A percentile compares a stretch with the other conserved stretches of the same genome.
phyloP scores from a whole-genome alignment of 257 asterid genomes.

The Cruciata laevipes region DNA sequence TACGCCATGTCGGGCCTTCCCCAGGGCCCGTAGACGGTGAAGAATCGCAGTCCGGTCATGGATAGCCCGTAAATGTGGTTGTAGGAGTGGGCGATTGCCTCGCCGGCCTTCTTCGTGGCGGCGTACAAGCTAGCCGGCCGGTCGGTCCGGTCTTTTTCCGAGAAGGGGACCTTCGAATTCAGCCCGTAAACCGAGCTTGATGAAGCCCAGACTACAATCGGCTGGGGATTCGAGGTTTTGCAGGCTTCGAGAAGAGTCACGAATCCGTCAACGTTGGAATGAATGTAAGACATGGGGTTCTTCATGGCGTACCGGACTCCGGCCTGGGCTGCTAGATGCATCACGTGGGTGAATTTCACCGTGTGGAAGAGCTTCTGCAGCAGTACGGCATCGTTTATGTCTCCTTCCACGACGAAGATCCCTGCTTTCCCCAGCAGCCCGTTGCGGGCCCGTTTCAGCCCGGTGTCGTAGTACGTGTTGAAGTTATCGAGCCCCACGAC shows the following conservation, averaged over 20 bases:
- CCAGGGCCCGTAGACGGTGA: constrained; percentile 91
- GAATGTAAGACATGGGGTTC: constrained; percentile 60
- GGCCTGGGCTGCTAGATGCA: constrained; percentile 90
- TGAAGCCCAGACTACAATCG: constrained; percentile 73
- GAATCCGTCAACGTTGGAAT: constrained; percentile 62
- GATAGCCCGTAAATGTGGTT: constrained; percentile 77
- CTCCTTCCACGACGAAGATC: constrained; percentile 51
- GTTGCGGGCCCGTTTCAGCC: constrained; percentile 70
- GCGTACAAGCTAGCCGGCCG: constrained; percentile 83
- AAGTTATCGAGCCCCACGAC: constrained; percentile 75
- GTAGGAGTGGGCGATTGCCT: constrained; percentile 72
- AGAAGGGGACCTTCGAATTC: constrained; percentile 75
- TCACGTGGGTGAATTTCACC: constrained; percentile 60
- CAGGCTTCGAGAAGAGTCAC: constrained; percentile 62
- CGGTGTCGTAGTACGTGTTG: constrained; percentile 56
- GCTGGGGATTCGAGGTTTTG: constrained; percentile 57
- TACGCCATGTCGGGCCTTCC: constrained; percentile 93
- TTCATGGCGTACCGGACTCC: constrained; percentile 83
- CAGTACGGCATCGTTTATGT: constrained; percentile 49
- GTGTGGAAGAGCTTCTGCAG: constrained; percentile 41
- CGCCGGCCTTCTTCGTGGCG: constrained; percentile 86
- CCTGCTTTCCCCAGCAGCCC: constrained; percentile 44
- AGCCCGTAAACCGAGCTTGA: constrained; percentile 79
- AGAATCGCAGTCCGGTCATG: constrained; percentile 63
- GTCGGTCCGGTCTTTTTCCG: constrained; percentile 65